These are phyloP conservation scores for Castanopsis chinensis DNA, from an alignment of 306 rosid genomes.

Conservation along the genomic window DNA sequence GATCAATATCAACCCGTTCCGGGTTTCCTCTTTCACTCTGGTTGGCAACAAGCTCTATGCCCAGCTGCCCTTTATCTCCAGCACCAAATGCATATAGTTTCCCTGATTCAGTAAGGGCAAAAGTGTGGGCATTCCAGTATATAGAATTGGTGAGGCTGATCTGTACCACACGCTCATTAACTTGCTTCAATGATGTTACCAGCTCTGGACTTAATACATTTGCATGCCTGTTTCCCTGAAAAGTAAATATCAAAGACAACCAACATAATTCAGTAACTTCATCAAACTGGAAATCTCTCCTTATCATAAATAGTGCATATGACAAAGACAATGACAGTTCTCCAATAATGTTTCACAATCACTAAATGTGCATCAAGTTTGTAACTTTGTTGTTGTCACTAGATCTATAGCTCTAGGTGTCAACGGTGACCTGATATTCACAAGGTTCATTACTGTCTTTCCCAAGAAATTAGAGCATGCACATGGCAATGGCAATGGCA, in stretches of 20 bases:
- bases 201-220: slow-evolving; percentile 71
- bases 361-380: background rate
- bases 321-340: background rate
- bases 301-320: background rate
- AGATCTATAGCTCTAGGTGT: too few relatives aligned
- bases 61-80: slow-evolving; percentile 93
- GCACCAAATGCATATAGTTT: slow-evolving; percentile 91
- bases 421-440: too few relatives aligned
- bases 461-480: background rate
- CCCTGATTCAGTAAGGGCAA: slow-evolving; percentile 89
- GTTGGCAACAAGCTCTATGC: slow-evolving; percentile 66
- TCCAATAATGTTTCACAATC: background rate
- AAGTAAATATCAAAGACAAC: slow-evolving; percentile 5
- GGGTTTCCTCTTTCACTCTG: slow-evolving; percentile 83
- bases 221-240: slow-evolving; percentile 68
- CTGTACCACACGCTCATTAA: slow-evolving; percentile 78
- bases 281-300: background rate
- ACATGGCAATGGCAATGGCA: background rate
- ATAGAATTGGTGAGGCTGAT: slow-evolving; percentile 87
- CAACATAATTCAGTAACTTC: slow-evolving; percentile 9
- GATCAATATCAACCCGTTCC: slow-evolving; percentile 73
- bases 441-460: background rate
- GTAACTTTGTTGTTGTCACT: too few relatives aligned
- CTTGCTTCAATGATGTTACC: slow-evolving; percentile 68
- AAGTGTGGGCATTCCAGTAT: slow-evolving; percentile 94